Evolutionary conservation across 1,284 basidiomycete genomes (phyloP), one percentile per base, ranked within the genome.

Genomic region (Laetiporus sulphureus): DNA sequence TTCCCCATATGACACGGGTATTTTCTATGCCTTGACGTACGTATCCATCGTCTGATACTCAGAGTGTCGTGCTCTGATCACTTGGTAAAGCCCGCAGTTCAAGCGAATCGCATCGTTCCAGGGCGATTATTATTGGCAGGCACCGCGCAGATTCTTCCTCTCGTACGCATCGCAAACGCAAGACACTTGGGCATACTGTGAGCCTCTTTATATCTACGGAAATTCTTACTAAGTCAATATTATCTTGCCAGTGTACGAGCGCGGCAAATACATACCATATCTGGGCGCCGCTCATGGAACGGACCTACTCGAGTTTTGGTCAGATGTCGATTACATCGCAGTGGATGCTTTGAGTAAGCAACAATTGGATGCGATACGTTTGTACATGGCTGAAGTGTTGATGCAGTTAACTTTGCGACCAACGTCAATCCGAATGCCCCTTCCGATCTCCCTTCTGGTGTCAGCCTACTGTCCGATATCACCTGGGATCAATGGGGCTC

Each of bases 21-120:
- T 24, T 10, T 21, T 42, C 7, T 32, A 36, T 22, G 36, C 18
- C n/a, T 21, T 42, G 13, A 38, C 41, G 41, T 42, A 4, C 12
- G 41, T 24, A n/a, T 13, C 3, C 29, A 19, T n/a, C 5, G 5
- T 30, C 4, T 12, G 4, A 30, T 36, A n/a, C 19, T 37, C n/a
- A 16, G 19, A 13, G n/a, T 10, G 21, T 32, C 36, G 7, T 38
- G 10, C 25, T 24, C 18, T 2, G 2, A 32, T n/a, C 19, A 24
- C 21, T 10, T 12, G 8, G 7, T 11, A 25, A 12, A 41, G 44
- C 6, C 39, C 44, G 4, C 33, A 41, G n/a, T 40, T 27, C 34
- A 45, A 45, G 19, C 44, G 44, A 6, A 15, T 45, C 27, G 44
- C 44, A 21, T 34, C 39, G 2, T 41, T 45, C 19, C 44, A 45